A percentile compares a stretch with the other conserved stretches of the same genome.
phyloP scores from a whole-genome alignment of 495 filamentous ascomycete species.

The Trichoderma gamsii region DNA sequence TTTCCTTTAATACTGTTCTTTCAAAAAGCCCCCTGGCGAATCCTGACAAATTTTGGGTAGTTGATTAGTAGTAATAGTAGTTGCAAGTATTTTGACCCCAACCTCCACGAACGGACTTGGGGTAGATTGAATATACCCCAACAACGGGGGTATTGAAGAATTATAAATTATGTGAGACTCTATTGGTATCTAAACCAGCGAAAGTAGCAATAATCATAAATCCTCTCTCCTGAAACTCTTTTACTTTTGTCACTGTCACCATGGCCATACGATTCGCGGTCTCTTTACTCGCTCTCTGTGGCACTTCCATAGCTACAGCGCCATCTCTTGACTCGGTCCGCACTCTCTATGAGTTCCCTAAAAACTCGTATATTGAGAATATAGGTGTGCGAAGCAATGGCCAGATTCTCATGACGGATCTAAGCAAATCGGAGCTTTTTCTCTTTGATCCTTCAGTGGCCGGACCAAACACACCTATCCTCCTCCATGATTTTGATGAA shows the following conservation, averaged over 20 bases:
- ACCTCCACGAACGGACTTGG: neutral
- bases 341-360: slow-evolving; percentile 24
- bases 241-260: neutral
- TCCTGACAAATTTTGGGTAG: too few species aligned
- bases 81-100: neutral
- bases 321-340: slow-evolving; percentile 18
- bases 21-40: too few species aligned
- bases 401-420: slow-evolving; percentile 30
- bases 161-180: neutral
- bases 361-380: slow-evolving; percentile 31
- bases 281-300: neutral
- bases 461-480: slow-evolving; percentile 21
- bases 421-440: slow-evolving; percentile 23
- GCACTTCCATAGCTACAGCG: neutral
- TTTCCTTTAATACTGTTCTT: too few species aligned
- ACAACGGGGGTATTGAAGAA: neutral
- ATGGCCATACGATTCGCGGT: neutral
- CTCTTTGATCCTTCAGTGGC: slow-evolving; percentile 21
- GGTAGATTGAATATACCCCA: slow-evolving; percentile 9
- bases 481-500: slow-evolving; percentile 28
- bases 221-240: neutral
- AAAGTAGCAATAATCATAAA: neutral
- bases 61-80: neutral
- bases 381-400: slow-evolving; percentile 34
- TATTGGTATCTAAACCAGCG: neutral